Base-by-base conservation (phyloP, 495 filamentous ascomycete species). In the Saxispiralis lemnorum region DNA sequence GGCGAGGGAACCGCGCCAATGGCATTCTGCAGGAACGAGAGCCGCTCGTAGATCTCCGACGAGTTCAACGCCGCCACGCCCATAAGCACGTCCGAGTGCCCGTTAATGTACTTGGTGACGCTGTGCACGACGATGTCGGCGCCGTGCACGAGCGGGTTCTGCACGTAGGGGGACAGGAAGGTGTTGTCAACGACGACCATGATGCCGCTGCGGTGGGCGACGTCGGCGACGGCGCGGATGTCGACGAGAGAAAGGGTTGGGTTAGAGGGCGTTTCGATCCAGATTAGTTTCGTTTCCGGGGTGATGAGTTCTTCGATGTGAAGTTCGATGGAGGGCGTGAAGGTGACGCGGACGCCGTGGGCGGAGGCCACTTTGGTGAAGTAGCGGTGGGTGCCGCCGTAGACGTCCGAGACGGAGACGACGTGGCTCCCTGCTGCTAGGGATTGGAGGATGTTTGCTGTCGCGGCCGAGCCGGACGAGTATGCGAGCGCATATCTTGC, bases 51-150 rank as follows among this genome's bases (percentile, higher is more conserved):
- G 41, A 99, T 65, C 5, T 69, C 67, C 11, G 83, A 73, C 5
- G 79, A 79, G 67, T 89, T 96, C 72, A 93, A 93, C n/a, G 89
- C 89, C 15, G 84, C 84, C 28, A 83, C 78, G 46, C 89, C 89
- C 89, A 99, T 99, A 41, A 94, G 71, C n/a, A 99, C 89, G 59
- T 99, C 88, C 10, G 74, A 79, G 64, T 99, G 89, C 6, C 89
- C 89, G 58, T 99, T 99, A 61, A 99, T 96, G 64, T 96, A 99
- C 62, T 99, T 99, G 7, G 89, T 99, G n/a, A 99, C 89, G 32
- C 80, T 87, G 68, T 99, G 89, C n/a, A 96, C 78, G 35, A 96
- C 89, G 37, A 99, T 86, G 57, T 99, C 92, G 31, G 89, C 89
- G 53, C 89, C 89, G 62, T 92, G 84, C 52, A 86, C 75, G 19